phyloP scores from a whole-genome alignment of 2,329 filamentous ascomycete species.

The Penicillium concentricum region DNA sequence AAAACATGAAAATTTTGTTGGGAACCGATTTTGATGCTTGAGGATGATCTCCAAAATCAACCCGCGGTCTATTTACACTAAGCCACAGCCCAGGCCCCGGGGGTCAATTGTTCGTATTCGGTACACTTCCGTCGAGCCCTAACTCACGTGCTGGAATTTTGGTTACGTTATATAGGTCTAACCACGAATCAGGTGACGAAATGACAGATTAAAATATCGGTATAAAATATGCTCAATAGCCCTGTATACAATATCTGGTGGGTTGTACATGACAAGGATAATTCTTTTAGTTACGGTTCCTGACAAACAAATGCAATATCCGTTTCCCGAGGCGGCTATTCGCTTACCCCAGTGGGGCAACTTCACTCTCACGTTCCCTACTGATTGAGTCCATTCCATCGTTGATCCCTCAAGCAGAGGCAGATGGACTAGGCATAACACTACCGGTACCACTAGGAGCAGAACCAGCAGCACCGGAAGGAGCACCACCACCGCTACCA shows the following conservation, averaged over 20 bases:
- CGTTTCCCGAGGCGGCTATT: background rate
- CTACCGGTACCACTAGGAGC: conserved; percentile 7
- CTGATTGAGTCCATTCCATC: too few relatives aligned
- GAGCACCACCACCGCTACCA: conserved; percentile 4
- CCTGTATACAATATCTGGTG: background rate
- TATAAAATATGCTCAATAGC: background rate
- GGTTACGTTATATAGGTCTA: too few relatives aligned
- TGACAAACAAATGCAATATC: background rate
- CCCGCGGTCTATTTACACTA: conserved; percentile 13
- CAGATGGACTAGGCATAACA: background rate
- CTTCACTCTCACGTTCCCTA: background rate
- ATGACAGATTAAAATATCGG: background rate
- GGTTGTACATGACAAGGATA: too few relatives aligned
- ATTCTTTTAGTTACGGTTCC: too few relatives aligned
- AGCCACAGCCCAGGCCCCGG: background rate
- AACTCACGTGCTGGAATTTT: background rate
- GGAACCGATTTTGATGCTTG: background rate
- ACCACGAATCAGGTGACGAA: background rate
- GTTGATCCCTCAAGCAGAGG: background rate
- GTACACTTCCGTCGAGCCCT: background rate
- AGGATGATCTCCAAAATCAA: background rate
- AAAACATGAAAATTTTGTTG: background rate
- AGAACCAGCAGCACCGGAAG: background rate
- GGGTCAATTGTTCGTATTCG: background rate
- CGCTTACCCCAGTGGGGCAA: too few relatives aligned